Evolutionary conservation across 495 filamentous ascomycete species (phyloP).

Genomic region (Talaromyces borbonicus): DNA sequence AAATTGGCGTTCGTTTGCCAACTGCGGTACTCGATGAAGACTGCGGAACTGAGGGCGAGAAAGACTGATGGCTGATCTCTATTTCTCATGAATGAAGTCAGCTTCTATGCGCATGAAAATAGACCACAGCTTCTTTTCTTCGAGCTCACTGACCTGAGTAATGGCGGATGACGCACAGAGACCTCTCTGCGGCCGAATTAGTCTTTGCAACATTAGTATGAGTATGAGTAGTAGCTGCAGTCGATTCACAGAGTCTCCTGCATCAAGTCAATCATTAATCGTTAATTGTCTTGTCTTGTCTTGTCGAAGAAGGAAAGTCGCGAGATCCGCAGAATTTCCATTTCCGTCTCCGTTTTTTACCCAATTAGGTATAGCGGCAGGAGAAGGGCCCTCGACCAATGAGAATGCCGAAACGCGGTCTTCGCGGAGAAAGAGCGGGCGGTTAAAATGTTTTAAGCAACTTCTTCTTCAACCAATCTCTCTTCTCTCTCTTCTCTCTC

Average conservation of each 20-base stretch:
- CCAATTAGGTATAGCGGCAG: not conserved
- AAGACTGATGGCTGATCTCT: constrained; percentile 34
- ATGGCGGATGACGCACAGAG: constrained; percentile 33
- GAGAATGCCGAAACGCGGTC: not conserved
- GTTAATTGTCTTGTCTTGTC: not conserved
- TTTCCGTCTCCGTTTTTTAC: constrained; percentile 2
- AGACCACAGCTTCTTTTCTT: not conserved
- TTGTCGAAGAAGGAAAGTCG: not conserved
- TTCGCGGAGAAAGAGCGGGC: not conserved
- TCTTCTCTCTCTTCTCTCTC: too few relatives aligned
- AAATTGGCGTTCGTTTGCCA: constrained; percentile 45
- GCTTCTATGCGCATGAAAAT: constrained; percentile 7
- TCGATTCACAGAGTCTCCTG: not conserved
- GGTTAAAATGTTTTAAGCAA: too few relatives aligned
- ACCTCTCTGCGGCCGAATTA: constrained; percentile 40
- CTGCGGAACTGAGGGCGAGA: constrained; percentile 32
- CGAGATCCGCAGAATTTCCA: constrained; percentile 6
- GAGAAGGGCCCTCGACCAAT: not conserved
- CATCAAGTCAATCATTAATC: constrained; percentile 1
- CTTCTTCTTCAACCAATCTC: too few relatives aligned
- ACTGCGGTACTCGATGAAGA: constrained; percentile 47
- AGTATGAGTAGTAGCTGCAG: not conserved
- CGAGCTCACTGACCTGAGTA: constrained; percentile 20
- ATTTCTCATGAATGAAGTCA: constrained; percentile 15
- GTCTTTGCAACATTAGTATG: constrained; percentile 41